phyloP scores from a whole-genome alignment of 352 stramenopile genomes.

The Globisporangium carolinianum region DNA sequence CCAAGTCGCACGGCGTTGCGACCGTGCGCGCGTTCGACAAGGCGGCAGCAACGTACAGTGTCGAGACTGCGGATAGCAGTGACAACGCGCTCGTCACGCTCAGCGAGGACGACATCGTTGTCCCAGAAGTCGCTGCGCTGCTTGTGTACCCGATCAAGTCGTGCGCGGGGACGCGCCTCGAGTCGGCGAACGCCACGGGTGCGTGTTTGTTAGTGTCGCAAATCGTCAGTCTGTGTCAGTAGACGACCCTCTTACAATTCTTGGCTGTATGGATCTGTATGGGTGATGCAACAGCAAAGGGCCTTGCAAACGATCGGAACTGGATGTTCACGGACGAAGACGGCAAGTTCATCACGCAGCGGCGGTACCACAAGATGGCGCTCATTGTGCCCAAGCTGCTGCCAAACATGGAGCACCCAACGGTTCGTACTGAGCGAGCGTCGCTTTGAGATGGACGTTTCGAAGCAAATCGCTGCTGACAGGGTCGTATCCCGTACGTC shows the following conservation, averaged over 20 bases:
- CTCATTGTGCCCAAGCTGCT: constrained; percentile 52
- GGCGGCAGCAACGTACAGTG: constrained; percentile 20
- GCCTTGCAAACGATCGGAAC: constrained; percentile 59
- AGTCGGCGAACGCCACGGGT: constrained; percentile 33
- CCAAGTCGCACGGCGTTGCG: constrained; percentile 6
- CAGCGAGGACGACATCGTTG: constrained; percentile 16
- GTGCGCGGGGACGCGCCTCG: constrained; percentile 54
- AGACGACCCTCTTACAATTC: not conserved
- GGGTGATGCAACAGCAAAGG: constrained; percentile 21
- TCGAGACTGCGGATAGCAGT: constrained; percentile 12
- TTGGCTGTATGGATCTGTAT: not conserved
- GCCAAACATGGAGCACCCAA: constrained; percentile 35
- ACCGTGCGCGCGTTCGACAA: constrained; percentile 23
- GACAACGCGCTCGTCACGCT: constrained; percentile 11
- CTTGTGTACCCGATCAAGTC: constrained; percentile 84
- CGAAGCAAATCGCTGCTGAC: not conserved
- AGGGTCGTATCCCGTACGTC: too few relatives aligned
- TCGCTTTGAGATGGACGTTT: too few relatives aligned
- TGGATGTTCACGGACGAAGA: constrained; percentile 74
- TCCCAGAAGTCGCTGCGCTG: constrained; percentile 34
- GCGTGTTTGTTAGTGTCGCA: not conserved
- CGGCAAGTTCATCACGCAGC: constrained; percentile 65
- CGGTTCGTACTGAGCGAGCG: constrained; percentile 9
- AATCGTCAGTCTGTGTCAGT: not conserved
- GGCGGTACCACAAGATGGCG: constrained; percentile 57